These are phyloP conservation scores for Phytophthora tubulina DNA, from an alignment of 352 stramenopile species.

Conservation along the genomic window DNA sequence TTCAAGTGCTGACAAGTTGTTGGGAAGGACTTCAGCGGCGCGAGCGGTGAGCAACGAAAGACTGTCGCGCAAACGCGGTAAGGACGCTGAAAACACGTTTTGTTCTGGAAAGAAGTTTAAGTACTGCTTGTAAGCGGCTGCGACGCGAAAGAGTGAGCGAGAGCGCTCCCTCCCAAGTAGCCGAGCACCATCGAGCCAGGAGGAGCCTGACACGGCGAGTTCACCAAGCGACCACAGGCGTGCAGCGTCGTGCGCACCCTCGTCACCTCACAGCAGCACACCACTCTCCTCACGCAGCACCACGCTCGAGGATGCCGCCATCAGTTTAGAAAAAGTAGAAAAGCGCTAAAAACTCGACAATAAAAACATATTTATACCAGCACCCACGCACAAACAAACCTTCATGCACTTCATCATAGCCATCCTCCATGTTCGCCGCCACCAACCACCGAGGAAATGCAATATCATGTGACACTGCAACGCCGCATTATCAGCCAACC, in stretches of 20 bases:
- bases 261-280: slow-evolving; percentile 26
- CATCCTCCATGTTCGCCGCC: not conserved
- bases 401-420: not conserved
- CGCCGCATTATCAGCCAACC: slow-evolving; percentile 1
- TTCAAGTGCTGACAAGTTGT: slow-evolving; percentile 84
- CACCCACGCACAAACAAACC: slow-evolving; percentile 28
- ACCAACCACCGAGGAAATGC: not conserved
- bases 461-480: not conserved
- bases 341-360: slow-evolving; percentile 62
- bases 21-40: slow-evolving; percentile 48
- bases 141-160: slow-evolving; percentile 34
- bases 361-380: slow-evolving; percentile 70
- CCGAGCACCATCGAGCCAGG: slow-evolving; percentile 24
- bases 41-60: slow-evolving; percentile 36
- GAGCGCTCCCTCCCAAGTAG: slow-evolving; percentile 21
- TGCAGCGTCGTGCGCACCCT: slow-evolving; percentile 22
- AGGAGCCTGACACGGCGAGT: slow-evolving; percentile 18
- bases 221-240: slow-evolving; percentile 21
- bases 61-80: slow-evolving; percentile 56
- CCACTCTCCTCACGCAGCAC: slow-evolving; percentile 17
- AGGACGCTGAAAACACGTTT: slow-evolving; percentile 59
- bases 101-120: slow-evolving; percentile 71
- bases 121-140: slow-evolving; percentile 64
- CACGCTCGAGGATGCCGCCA: slow-evolving; percentile 33
- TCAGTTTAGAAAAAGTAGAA: slow-evolving; percentile 76